phyloP scores from a whole-genome alignment of 176 grass and related monocot species.

The Luzula sylvatica region DNA sequence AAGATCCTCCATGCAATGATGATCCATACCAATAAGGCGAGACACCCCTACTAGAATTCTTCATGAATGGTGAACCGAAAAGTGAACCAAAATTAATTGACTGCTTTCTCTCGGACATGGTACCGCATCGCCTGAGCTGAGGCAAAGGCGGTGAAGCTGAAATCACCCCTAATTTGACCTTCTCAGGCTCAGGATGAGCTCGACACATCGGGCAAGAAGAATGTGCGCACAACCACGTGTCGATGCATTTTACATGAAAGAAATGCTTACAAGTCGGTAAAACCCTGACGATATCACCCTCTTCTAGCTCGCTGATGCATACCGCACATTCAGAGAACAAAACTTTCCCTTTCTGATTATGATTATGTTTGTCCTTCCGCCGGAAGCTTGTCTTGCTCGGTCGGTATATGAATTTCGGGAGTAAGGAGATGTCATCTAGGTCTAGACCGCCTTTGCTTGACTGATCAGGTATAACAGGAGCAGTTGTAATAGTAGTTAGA shows the following conservation, averaged over 20 bases:
- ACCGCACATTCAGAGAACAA: background rate
- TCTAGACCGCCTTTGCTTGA: slow-evolving; percentile 1
- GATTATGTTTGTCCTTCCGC: background rate
- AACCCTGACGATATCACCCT: background rate
- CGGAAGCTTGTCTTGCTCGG: background rate
- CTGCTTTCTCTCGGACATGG: background rate
- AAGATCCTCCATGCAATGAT: slow-evolving; percentile 14
- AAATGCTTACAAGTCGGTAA: slow-evolving; percentile 3
- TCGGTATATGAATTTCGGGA: slow-evolving; percentile 10
- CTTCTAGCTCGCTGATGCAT: slow-evolving; percentile 1
- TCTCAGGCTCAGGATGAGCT: background rate
- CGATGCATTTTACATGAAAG: slow-evolving; percentile 13
- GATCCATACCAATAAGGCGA: slow-evolving; percentile 1
- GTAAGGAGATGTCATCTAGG: background rate
- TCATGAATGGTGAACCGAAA: slow-evolving; percentile 9
- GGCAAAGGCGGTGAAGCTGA: background rate
- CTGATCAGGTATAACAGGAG: background rate
- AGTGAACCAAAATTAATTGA: slow-evolving; percentile 4
- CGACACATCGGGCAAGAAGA: background rate
- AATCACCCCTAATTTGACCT: background rate
- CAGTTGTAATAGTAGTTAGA: background rate
- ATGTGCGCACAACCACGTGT: background rate
- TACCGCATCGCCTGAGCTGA: background rate
- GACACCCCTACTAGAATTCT: background rate
- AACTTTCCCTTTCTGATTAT: background rate